Conservation (phyloP, 306 rosid genomes). For the Acacia melanoxylon region DNA sequence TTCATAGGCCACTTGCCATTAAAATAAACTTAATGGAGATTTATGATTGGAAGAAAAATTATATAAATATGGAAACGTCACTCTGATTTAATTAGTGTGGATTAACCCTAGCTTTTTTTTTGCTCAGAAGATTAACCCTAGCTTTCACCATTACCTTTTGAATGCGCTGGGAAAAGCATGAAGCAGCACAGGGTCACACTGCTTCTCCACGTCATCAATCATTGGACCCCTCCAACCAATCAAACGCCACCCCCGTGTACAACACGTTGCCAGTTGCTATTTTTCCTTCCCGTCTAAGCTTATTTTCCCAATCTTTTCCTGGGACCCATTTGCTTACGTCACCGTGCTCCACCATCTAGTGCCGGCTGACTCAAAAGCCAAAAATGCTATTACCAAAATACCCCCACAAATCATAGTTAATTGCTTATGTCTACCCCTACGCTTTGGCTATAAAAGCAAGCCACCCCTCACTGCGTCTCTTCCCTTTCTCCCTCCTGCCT, state of each 20-base stretch:
- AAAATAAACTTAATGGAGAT: background rate
- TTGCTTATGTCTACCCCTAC: background rate
- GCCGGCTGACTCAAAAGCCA: constrained; percentile 82
- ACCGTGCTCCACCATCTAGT: constrained; percentile 40
- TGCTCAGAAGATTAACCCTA: background rate
- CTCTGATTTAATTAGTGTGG: background rate
- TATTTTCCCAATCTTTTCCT: constrained; percentile 14
- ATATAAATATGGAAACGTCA: constrained; percentile 19
- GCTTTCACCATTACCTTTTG: background rate
- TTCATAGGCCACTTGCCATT: background rate
- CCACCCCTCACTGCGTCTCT: constrained; percentile 51
- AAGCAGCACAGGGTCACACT: background rate
- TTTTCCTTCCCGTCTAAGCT: constrained; percentile 64
- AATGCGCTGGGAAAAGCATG: constrained; percentile 5
- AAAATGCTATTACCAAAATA: constrained; percentile 21
- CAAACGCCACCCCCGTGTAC: background rate
- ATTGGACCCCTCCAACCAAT: constrained; percentile 20
- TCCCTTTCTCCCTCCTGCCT: constrained; percentile 81
- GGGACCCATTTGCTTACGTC: constrained; percentile 35
- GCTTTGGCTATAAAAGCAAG: constrained; percentile 44
- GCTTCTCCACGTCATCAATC: constrained; percentile 13
- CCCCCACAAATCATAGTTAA: constrained; percentile 6
- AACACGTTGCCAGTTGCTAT: constrained; percentile 12
- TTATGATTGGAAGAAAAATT: background rate
- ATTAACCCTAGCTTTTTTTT: background rate